A percentile compares a stretch with the other conserved stretches of the same genome.
Conservation (phyloP, 2,329 filamentous ascomycete species). For the Colletotrichum orbiculare region DNA sequence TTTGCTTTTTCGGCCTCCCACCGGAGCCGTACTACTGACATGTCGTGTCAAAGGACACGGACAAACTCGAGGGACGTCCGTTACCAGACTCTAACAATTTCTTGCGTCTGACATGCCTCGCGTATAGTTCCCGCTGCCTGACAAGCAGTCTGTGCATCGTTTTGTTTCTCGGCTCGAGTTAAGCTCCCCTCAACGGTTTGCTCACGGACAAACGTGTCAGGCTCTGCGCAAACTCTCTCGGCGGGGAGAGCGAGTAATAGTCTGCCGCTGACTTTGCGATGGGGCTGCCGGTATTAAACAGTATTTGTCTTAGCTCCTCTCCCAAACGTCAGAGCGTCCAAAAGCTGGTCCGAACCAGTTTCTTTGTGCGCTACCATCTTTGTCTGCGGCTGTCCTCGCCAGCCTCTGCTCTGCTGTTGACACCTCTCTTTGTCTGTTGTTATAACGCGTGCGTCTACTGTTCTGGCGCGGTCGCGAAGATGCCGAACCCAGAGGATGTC, state of each 20-base stretch:
- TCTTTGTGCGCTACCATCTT: too few species aligned
- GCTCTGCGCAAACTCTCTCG: not conserved
- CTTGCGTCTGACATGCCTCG: not conserved
- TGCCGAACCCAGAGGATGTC: not conserved
- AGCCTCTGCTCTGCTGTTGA: too few species aligned
- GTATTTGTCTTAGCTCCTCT: too few species aligned
- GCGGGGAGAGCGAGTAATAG: too few species aligned
- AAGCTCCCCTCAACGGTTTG: not conserved
- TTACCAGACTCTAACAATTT: slow-evolving; percentile 1
- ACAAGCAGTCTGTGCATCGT: slow-evolving; percentile 1
- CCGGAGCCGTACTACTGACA: too few species aligned
- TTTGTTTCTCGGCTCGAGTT: not conserved
- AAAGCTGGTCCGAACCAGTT: too few species aligned
- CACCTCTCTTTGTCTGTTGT: too few species aligned
- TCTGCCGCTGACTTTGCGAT: too few species aligned
- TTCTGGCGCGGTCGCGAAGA: not conserved
- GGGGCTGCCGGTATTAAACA: too few species aligned
- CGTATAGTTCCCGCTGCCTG: not conserved
- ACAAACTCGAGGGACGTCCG: slow-evolving; percentile 7
- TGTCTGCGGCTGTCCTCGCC: too few species aligned
- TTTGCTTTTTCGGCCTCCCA: too few species aligned
- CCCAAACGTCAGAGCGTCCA: too few species aligned
- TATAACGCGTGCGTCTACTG: not conserved
- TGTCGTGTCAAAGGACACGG: slow-evolving; percentile 1
- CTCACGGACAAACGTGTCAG: not conserved